Evolutionary conservation across 2,329 filamentous ascomycete genomes (phyloP).

Genomic region (Fusarium nematophilum): DNA sequence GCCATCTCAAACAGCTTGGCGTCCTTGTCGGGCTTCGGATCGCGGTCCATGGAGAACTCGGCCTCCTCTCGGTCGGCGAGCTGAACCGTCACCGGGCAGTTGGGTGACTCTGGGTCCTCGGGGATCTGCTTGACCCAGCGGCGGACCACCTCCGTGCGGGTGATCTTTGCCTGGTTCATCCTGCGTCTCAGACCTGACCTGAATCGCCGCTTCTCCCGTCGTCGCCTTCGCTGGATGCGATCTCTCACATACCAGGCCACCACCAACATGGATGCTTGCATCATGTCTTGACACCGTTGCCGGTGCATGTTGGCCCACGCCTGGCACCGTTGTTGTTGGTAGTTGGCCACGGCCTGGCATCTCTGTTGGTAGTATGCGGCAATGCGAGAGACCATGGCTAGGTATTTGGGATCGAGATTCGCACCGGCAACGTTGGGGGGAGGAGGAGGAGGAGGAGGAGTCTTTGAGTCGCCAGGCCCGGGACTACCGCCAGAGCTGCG

Average conservation of each 20-base stretch:
- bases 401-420: constrained; percentile 55
- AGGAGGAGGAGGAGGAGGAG: constrained; percentile 36
- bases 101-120: constrained; percentile 48
- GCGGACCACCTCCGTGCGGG: constrained; percentile 55
- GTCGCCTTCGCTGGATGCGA: constrained; percentile 56
- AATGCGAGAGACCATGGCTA: constrained; percentile 60
- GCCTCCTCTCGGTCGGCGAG: constrained; percentile 53
- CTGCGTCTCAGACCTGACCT: constrained; percentile 52
- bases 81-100: constrained; percentile 39
- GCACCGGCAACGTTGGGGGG: constrained; percentile 37
- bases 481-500: constrained; percentile 33
- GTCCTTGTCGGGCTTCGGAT: constrained; percentile 55
- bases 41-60: constrained; percentile 55
- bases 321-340: constrained; percentile 61
- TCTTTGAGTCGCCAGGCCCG: constrained; percentile 33
- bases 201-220: constrained; percentile 55
- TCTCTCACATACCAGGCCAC: constrained; percentile 63
- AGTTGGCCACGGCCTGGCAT: constrained; percentile 58
- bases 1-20: constrained; percentile 57
- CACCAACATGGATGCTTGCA: constrained; percentile 61
- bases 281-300: constrained; percentile 61
- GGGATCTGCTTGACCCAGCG: constrained; percentile 58
- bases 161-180: constrained; percentile 48
- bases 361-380: constrained; percentile 62
- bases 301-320: constrained; percentile 60